phyloP scores from a whole-genome alignment of 1,284 basidiomycete genomes.

The Psilocybe mexicana region DNA sequence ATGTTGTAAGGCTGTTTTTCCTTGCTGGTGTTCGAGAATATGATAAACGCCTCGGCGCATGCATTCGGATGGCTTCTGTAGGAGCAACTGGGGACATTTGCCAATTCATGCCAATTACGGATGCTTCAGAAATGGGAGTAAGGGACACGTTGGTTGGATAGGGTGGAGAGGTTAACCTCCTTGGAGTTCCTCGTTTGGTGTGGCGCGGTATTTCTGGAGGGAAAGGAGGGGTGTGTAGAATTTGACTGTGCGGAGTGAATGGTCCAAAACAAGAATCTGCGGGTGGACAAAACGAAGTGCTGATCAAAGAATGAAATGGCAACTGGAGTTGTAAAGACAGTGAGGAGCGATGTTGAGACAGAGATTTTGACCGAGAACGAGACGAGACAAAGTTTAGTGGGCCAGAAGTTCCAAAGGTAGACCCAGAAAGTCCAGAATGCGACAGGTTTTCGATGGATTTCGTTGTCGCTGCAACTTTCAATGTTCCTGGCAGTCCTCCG shows the following conservation, averaged over 20 bases:
- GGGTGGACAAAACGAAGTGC: too few relatives aligned
- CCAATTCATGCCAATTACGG: not conserved
- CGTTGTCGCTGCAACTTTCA: not conserved
- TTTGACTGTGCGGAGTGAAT: conserved; percentile 14
- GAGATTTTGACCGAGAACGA: not conserved
- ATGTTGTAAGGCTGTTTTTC: not conserved
- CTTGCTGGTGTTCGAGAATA: conserved; percentile 8
- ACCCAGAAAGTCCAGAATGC: not conserved
- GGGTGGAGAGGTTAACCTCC: not conserved
- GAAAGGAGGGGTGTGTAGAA: conserved; percentile 10
- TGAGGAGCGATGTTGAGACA: not conserved
- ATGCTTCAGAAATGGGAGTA: not conserved
- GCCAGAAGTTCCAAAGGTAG: not conserved
- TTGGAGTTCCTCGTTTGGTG: not conserved
- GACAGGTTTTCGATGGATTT: not conserved
- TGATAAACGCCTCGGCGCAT: conserved; percentile 15
- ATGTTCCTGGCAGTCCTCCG: too few relatives aligned
- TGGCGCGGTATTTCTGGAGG: conserved; percentile 11
- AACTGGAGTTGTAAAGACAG: not conserved
- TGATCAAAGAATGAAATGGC: not conserved
- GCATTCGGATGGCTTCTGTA: conserved; percentile 6
- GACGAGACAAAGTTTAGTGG: not conserved
- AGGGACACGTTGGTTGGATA: not conserved
- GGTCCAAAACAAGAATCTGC: not conserved
- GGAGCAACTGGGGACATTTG: conserved; percentile 11